Conservation (phyloP, 306 rosid species). For the Sesbania bispinosa region DNA sequence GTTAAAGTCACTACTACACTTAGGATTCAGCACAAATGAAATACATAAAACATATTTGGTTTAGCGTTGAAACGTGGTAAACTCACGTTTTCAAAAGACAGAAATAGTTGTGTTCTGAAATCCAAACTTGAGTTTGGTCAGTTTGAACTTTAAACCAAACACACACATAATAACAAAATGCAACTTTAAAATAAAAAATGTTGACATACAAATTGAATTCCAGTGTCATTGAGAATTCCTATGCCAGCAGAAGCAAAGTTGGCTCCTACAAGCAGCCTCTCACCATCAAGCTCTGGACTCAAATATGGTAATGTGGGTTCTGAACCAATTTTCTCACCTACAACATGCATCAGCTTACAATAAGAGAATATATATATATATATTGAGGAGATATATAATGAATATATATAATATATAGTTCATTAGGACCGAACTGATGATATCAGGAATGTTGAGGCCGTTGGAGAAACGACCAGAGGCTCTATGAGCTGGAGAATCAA, state of each 20-base stretch:
- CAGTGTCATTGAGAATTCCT: constrained; percentile 83
- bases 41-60: no score
- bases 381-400: no score
- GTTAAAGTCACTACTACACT: no score
- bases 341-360: not conserved
- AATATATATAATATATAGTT: not conserved
- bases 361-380: no score
- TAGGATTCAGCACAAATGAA: no score
- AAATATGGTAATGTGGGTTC: constrained; percentile 67
- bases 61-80: no score
- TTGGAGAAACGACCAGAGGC: constrained; percentile 37
- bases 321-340: constrained; percentile 66
- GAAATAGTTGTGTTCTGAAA: no score
- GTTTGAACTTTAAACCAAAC: no score
- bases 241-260: constrained; percentile 87
- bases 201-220: constrained; percentile 68
- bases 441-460: constrained; percentile 32
- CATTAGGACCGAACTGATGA: constrained; percentile 14
- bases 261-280: constrained; percentile 62
- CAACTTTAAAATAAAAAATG: no score
- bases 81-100: no score
- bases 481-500: constrained; percentile 29
- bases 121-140: no score
- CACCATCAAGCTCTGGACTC: constrained; percentile 60
- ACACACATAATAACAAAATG: no score